phyloP scores from a whole-genome alignment of 805 yeast genomes.

The Torulaspora franciscae region DNA sequence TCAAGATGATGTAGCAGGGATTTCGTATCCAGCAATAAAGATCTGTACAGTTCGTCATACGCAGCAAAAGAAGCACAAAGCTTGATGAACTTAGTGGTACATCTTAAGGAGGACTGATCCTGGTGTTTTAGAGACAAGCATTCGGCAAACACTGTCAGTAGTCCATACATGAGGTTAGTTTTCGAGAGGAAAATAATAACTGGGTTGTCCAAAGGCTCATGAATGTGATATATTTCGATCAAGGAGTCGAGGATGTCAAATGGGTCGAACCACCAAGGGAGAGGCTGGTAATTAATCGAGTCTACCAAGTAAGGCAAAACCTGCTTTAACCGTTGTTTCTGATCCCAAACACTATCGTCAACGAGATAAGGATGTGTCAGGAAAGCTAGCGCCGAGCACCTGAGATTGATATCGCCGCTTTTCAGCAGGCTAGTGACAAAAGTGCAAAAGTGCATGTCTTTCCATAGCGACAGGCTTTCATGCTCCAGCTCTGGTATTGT shows the following conservation, averaged over 20 bases:
- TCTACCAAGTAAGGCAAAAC: constrained; percentile 26
- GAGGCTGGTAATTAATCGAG: constrained; percentile 20
- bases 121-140: constrained; percentile 21
- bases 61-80: constrained; percentile 29
- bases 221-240: constrained; percentile 23
- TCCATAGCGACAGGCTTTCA: constrained; percentile 12
- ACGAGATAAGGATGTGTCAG: constrained; percentile 19
- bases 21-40: constrained; percentile 22
- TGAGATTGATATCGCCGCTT: constrained; percentile 20
- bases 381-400: constrained; percentile 23
- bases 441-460: constrained; percentile 15
- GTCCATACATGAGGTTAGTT: constrained; percentile 24
- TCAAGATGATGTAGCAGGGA: constrained; percentile 24
- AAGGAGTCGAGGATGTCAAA: constrained; percentile 22
- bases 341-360: constrained; percentile 11
- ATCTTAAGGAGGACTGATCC: constrained; percentile 15
- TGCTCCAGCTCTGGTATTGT: background rate
- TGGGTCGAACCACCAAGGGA: constrained; percentile 36
- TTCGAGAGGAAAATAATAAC: constrained; percentile 23
- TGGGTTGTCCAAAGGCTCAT: constrained; percentile 27
- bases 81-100: constrained; percentile 25
- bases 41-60: constrained; percentile 28
- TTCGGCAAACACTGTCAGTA: constrained; percentile 23
- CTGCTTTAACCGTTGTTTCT: constrained; percentile 17
- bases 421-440: constrained; percentile 26